Percentiles rank a stretch among this genome's conserved stretches.
phyloP scores from a whole-genome alignment of 2,329 filamentous ascomycete genomes.

The Aureobasidium lini region DNA sequence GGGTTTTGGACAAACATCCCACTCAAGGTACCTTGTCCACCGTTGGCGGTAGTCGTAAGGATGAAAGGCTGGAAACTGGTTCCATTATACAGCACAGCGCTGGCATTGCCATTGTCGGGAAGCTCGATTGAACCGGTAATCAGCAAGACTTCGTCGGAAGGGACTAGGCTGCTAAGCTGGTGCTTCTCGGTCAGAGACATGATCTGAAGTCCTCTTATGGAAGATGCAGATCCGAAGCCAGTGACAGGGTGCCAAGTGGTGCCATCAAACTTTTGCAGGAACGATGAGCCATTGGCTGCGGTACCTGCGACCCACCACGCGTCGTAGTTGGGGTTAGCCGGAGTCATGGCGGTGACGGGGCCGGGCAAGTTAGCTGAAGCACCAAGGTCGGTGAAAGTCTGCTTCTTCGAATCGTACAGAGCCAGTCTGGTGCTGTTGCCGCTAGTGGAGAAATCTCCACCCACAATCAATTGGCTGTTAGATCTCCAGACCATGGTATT shows the following conservation, averaged over 20 bases:
- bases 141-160: constrained; percentile 63
- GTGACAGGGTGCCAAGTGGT: constrained; percentile 60
- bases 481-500: constrained; percentile 69
- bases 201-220: constrained; percentile 73
- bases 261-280: constrained; percentile 76
- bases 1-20: constrained; percentile 74
- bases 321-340: constrained; percentile 63
- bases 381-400: constrained; percentile 58
- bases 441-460: constrained; percentile 66
- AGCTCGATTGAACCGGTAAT: constrained; percentile 77
- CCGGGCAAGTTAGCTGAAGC: constrained; percentile 65
- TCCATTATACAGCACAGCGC: constrained; percentile 83
- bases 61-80: constrained; percentile 70
- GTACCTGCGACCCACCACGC: constrained; percentile 75
- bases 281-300: constrained; percentile 58
- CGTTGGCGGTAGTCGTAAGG: constrained; percentile 60
- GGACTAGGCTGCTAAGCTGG: constrained; percentile 54
- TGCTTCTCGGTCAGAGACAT: constrained; percentile 66
- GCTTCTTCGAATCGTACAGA: constrained; percentile 60
- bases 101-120: constrained; percentile 68
- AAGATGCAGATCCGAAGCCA: constrained; percentile 57
- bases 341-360: constrained; percentile 66
- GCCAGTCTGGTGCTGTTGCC: constrained; percentile 61
- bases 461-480: constrained; percentile 63
- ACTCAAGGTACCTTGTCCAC: constrained; percentile 64